phyloP scores from a whole-genome alignment of 306 rosid genomes.

The Fragaria nilgerrensis region DNA sequence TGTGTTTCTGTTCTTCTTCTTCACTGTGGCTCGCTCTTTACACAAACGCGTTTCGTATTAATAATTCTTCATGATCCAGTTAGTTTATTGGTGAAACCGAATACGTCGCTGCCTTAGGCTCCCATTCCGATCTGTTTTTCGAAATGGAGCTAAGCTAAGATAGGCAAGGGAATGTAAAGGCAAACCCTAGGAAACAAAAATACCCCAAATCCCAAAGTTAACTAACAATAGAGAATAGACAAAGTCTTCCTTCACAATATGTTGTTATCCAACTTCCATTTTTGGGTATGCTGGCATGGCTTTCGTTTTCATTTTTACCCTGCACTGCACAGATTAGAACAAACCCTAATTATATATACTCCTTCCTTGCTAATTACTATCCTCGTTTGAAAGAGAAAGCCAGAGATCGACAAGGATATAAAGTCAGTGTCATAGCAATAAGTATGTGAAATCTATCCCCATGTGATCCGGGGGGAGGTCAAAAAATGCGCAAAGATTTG shows the following conservation, averaged over 20 bases:
- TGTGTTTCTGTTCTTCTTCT: background rate
- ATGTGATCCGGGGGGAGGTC: conserved; percentile 35
- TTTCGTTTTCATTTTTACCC: background rate
- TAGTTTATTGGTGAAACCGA: conserved; percentile 20
- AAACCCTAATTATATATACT: background rate
- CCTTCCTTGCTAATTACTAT: background rate
- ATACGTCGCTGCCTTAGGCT: background rate
- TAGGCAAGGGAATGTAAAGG: conserved; percentile 5
- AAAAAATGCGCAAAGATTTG: conserved; percentile 48
- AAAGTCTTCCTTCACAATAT: background rate
- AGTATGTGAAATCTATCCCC: conserved; percentile 31
- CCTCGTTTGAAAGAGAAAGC: background rate
- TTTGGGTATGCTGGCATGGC: background rate
- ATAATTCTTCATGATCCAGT: background rate
- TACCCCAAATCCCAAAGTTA: conserved; percentile 63
- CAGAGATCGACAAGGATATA: background rate
- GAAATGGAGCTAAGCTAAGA: background rate
- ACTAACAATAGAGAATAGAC: conserved; percentile 29
- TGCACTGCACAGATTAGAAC: background rate
- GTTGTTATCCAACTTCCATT: conserved; percentile 6
- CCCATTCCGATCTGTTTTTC: conserved; percentile 4
- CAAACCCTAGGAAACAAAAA: background rate
- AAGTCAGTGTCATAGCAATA: conserved; percentile 38
- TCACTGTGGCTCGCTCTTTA: background rate
- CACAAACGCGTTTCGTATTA: background rate